Evolutionary conservation across 768 basidiomycete genomes (phyloP).

Genomic region (Galerina marginata): DNA sequence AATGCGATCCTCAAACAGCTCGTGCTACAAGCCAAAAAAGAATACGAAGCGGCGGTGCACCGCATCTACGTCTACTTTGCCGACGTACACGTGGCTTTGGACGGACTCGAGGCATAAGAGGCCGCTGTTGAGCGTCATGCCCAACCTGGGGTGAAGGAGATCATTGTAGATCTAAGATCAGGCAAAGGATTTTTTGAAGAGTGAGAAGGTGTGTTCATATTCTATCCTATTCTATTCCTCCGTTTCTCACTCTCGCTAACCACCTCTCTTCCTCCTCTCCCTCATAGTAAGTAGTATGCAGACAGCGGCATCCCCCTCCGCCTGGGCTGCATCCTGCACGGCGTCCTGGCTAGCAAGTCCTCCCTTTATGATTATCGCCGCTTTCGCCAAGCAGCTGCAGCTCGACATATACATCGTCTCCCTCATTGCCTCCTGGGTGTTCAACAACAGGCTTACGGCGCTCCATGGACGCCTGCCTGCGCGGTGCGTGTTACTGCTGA

Average conservation of each 20-base stretch:
- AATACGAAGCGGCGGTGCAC: conserved; percentile 86
- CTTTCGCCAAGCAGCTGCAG: conserved; percentile 86
- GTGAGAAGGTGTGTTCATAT: conserved; percentile 64
- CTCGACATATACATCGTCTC: too few relatives aligned
- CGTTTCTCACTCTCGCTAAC: background rate
- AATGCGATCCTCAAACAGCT: conserved; percentile 89
- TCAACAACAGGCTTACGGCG: conserved; percentile 82
- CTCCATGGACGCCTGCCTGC: conserved; percentile 89
- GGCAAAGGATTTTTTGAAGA: conserved; percentile 83
- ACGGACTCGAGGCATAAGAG: conserved; percentile 88
- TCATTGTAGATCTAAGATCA: conserved; percentile 82
- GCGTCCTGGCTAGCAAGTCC: conserved; percentile 86
- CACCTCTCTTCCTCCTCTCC: too few relatives aligned
- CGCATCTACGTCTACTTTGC: conserved; percentile 91
- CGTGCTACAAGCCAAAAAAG: conserved; percentile 86
- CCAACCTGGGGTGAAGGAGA: conserved; percentile 90
- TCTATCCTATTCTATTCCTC: conserved; percentile 8
- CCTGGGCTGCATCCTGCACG: conserved; percentile 77
- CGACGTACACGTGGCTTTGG: conserved; percentile 87
- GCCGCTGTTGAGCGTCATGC: conserved; percentile 83
- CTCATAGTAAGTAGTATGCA: too few relatives aligned
- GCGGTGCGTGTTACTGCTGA: conserved; percentile 84
- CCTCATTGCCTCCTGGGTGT: conserved; percentile 82
- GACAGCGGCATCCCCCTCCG: too few relatives aligned
- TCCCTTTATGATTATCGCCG: conserved; percentile 86